phyloP scores from a whole-genome alignment of 352 stramenopile genomes.

The Phytophthora melonis region DNA sequence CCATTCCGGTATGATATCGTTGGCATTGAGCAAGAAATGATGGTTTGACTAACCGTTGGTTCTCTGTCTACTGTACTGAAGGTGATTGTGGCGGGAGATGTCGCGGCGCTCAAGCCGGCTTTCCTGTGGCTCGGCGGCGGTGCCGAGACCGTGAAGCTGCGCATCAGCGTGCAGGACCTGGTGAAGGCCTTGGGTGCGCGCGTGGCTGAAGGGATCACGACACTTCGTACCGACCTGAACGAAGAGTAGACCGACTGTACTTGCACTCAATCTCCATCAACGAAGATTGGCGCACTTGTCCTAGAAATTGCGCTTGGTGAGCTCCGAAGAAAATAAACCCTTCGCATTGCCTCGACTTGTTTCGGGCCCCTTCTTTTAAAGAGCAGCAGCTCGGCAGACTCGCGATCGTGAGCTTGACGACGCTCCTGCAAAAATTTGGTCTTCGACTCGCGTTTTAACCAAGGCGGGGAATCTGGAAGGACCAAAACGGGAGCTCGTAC shows the following conservation, averaged over 20 bases:
- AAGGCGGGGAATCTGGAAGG: too few relatives aligned
- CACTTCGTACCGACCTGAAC: slow-evolving; percentile 50
- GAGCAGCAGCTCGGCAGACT: too few relatives aligned
- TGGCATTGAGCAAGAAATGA: too few relatives aligned
- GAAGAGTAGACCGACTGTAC: slow-evolving; percentile 3
- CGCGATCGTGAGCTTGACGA: too few relatives aligned
- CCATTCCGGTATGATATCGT: slow-evolving; percentile 57
- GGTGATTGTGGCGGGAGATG: slow-evolving; percentile 74
- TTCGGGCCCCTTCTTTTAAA: too few relatives aligned
- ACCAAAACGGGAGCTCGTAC: not conserved
- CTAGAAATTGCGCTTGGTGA: too few relatives aligned
- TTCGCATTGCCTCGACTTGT: too few relatives aligned
- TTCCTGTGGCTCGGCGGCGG: slow-evolving; percentile 88
- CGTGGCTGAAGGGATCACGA: slow-evolving; percentile 71
- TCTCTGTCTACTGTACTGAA: slow-evolving; percentile 27
- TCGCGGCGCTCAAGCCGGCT: slow-evolving; percentile 52
- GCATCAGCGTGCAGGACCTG: slow-evolving; percentile 75
- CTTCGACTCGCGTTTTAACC: too few relatives aligned
- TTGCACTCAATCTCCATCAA: too few relatives aligned
- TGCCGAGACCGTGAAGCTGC: slow-evolving; percentile 81
- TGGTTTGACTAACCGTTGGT: slow-evolving; percentile 6
- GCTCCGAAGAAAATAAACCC: too few relatives aligned
- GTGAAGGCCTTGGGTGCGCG: slow-evolving; percentile 57
- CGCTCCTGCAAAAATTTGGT: too few relatives aligned
- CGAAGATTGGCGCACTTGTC: too few relatives aligned